Evolutionary conservation across 805 yeast species (phyloP).

Genomic region (Candida cerambycidarum): DNA sequence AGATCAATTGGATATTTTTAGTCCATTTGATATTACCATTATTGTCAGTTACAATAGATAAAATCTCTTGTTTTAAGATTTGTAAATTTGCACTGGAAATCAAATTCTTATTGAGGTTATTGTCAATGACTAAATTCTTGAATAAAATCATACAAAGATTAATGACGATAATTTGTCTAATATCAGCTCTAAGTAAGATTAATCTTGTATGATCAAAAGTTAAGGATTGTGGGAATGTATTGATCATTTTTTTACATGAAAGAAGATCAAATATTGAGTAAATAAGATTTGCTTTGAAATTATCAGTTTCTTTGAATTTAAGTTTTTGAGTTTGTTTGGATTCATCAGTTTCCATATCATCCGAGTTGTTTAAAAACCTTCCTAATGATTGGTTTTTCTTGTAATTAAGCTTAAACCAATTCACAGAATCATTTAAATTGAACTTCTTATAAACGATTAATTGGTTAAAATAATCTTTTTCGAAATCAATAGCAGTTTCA

Average conservation of each 20-base stretch:
- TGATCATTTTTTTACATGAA: slow-evolving; percentile 76
- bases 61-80: slow-evolving; percentile 64
- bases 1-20: slow-evolving; percentile 68
- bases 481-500: slow-evolving; percentile 86
- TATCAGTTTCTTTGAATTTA: slow-evolving; percentile 2
- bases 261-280: slow-evolving; percentile 61
- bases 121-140: slow-evolving; percentile 57
- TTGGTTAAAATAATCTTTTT: slow-evolving; percentile 73
- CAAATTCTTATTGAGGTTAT: slow-evolving; percentile 24
- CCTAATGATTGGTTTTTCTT: slow-evolving; percentile 18
- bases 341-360: background rate
- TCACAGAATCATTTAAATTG: slow-evolving; percentile 57
- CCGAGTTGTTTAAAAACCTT: slow-evolving; percentile 5
- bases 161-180: slow-evolving; percentile 79
- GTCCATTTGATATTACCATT: slow-evolving; percentile 92
- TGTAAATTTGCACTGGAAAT: slow-evolving; percentile 37
- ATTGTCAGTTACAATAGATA: slow-evolving; percentile 79
- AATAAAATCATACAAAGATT: slow-evolving; percentile 71
- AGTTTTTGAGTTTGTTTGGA: slow-evolving; percentile 2
- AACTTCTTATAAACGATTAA: slow-evolving; percentile 55
- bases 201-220: slow-evolving; percentile 83
- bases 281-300: slow-evolving; percentile 21
- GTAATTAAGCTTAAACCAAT: slow-evolving; percentile 58
- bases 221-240: slow-evolving; percentile 79
- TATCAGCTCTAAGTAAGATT: slow-evolving; percentile 76